Evolutionary conservation across 345 rosid species (phyloP).

Genomic region (Turnera subulata): DNA sequence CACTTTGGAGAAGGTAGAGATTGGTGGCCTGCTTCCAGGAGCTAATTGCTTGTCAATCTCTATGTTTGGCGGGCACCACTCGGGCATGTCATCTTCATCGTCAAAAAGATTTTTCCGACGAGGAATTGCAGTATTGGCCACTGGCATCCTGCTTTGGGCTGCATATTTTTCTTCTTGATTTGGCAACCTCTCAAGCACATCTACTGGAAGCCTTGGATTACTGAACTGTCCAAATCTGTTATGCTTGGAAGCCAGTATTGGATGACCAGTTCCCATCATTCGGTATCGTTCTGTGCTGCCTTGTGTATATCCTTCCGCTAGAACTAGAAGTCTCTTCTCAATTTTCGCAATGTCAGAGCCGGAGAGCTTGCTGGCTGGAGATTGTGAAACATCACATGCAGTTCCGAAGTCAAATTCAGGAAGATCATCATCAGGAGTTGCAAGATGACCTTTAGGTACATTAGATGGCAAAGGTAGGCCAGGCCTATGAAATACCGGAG

Average conservation of each 20-base stretch:
- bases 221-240: conserved; percentile 4
- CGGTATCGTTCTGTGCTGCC: neutral
- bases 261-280: neutral
- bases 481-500: neutral
- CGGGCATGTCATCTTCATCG: conserved; percentile 29
- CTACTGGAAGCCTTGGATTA: conserved; percentile 9
- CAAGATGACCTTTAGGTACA: neutral
- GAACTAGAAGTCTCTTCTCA: conserved; percentile 12
- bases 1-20: neutral
- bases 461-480: neutral
- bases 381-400: conserved; percentile 6
- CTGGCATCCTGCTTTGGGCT: conserved; percentile 12
- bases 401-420: conserved; percentile 23
- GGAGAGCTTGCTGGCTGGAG: neutral
- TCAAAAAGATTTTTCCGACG: conserved; percentile 21
- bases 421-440: conserved; percentile 17
- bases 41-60: conserved; percentile 2
- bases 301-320: conserved; percentile 8
- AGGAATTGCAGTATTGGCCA: conserved; percentile 2
- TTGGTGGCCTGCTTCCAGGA: neutral
- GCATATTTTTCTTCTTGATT: conserved; percentile 8
- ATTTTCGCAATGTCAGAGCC: neutral
- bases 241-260: conserved; percentile 3
- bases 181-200: conserved; percentile 10
- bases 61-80: conserved; percentile 22